These are phyloP conservation scores for Hymenoscyphus albidus DNA, from an alignment of 2,329 filamentous ascomycete species.

Conservation along the genomic window DNA sequence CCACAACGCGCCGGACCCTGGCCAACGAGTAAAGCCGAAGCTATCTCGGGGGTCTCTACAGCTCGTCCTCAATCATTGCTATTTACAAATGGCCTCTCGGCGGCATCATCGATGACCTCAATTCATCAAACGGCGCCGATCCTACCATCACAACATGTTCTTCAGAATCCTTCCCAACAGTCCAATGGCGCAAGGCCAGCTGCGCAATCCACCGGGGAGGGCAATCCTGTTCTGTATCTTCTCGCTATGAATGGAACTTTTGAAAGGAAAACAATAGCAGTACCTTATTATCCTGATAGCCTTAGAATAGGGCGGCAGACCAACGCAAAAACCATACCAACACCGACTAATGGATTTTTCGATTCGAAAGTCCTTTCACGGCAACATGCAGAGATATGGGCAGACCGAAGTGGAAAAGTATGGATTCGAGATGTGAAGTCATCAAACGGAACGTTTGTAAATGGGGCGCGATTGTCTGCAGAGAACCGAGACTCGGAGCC, in stretches of 20 bases:
- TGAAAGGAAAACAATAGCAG: conserved; percentile 91
- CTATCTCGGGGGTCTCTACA: conserved; percentile 58
- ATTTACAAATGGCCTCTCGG: conserved; percentile 54
- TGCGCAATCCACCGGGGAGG: conserved; percentile 41
- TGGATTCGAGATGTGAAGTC: conserved; percentile 98
- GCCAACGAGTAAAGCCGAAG: conserved; percentile 62
- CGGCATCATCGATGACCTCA: conserved; percentile 59
- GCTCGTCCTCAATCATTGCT: conserved; percentile 59
- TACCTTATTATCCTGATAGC: conserved; percentile 91
- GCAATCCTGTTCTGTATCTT: conserved; percentile 77
- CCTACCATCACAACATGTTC: conserved; percentile 65
- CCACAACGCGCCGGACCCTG: conserved; percentile 50
- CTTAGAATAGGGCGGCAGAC: conserved; percentile 93
- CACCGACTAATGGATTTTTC: conserved; percentile 88
- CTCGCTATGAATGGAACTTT: conserved; percentile 94
- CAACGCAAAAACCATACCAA: conserved; percentile 92
- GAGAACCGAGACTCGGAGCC: conserved; percentile 97
- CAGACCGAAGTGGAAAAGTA: conserved; percentile 78
- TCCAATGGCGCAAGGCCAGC: conserved; percentile 52
- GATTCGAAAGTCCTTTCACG: conserved; percentile 96
- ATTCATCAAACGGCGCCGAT: conserved; percentile 56
- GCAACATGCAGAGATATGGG: conserved; percentile 95
- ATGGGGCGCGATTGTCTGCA: conserved; percentile 80
- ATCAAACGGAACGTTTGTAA: conserved; percentile 97
- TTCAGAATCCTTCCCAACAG: conserved; percentile 53